Percentiles rank a stretch among this genome's conserved stretches.
Evolutionary conservation across 352 stramenopile genomes (phyloP).

Genomic region (Saprolegnia parasitica): DNA sequence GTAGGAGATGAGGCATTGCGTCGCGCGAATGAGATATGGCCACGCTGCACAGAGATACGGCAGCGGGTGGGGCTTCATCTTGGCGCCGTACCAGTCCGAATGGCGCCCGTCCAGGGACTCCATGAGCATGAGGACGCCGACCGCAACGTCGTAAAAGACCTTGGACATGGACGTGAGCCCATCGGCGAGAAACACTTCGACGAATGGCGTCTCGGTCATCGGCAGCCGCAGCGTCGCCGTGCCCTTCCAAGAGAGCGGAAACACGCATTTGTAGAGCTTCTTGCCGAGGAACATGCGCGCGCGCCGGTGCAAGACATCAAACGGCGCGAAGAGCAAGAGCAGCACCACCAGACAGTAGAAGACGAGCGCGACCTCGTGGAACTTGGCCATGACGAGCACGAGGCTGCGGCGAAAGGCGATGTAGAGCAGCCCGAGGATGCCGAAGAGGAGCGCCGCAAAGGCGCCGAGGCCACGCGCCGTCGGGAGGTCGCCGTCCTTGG

Average conservation of each 20-base stretch:
- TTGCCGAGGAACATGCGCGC: conserved; percentile 57
- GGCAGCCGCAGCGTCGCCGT: neutral
- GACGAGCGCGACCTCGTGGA: conserved; percentile 44
- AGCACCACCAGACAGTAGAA: conserved; percentile 46
- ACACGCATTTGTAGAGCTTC: conserved; percentile 17
- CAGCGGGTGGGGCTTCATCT: conserved; percentile 66
- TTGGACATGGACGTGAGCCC: conserved; percentile 81
- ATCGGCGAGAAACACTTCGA: conserved; percentile 77
- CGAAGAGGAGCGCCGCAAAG: conserved; percentile 38
- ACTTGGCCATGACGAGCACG: conserved; percentile 3
- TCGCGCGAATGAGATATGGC: conserved; percentile 76
- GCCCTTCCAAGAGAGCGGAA: conserved; percentile 18
- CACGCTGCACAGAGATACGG: conserved; percentile 64
- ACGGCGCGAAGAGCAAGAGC: conserved; percentile 55
- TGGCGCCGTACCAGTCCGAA: conserved; percentile 53
- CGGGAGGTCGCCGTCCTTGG: conserved; percentile 58
- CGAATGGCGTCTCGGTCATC: conserved; percentile 38
- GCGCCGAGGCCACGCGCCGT: conserved; percentile 39
- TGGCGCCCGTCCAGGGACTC: conserved; percentile 47
- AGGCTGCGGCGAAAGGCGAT: conserved; percentile 47
- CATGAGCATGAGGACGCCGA: conserved; percentile 57
- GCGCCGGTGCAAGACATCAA: conserved; percentile 62
- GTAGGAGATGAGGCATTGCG: conserved; percentile 79
- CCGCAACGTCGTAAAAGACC: conserved; percentile 66
- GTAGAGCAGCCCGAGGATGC: conserved; percentile 54